These are phyloP conservation scores for Epithele typhae DNA, from an alignment of 768 basidiomycete genomes.

Conservation along the genomic window DNA sequence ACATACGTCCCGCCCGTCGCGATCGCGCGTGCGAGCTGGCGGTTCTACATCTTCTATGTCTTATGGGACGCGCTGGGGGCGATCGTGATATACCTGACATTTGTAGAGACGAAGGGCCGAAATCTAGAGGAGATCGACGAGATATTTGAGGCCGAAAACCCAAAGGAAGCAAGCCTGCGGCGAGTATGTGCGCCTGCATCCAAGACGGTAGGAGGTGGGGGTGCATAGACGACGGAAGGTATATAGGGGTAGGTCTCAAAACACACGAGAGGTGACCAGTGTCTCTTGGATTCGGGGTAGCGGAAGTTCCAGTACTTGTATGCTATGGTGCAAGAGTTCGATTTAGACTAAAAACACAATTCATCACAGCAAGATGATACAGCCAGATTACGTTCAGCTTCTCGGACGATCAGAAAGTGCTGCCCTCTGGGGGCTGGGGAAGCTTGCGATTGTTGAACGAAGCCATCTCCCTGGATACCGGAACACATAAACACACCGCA, in stretches of 20 bases:
- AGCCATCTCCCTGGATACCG: constrained; percentile 93
- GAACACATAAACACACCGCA: not conserved
- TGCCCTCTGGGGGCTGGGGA: constrained; percentile 92
- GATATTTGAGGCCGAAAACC: constrained; percentile 16
- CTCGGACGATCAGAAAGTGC: constrained; percentile 38
- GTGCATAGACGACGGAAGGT: too few species aligned
- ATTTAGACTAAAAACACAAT: constrained; percentile 13
- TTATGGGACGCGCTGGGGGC: constrained; percentile 61
- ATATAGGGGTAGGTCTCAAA: too few species aligned
- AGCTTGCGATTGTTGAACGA: constrained; percentile 88
- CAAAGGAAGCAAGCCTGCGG: constrained; percentile 13
- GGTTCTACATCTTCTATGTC: constrained; percentile 46
- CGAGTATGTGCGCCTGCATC: too few species aligned
- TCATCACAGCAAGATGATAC: constrained; percentile 12
- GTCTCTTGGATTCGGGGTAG: too few species aligned
- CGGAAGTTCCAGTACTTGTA: too few species aligned
- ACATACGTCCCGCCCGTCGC: constrained; percentile 80
- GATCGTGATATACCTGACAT: constrained; percentile 47
- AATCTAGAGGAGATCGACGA: constrained; percentile 19
- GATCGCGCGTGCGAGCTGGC: constrained; percentile 43
- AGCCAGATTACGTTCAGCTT: constrained; percentile 1
- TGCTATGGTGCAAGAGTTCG: too few species aligned
- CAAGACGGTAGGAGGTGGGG: too few species aligned
- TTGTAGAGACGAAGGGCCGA: constrained; percentile 64
- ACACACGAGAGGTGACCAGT: too few species aligned